Evolutionary conservation across 768 basidiomycete genomes (phyloP).

Genomic region (Leccinum rimulosum): DNA sequence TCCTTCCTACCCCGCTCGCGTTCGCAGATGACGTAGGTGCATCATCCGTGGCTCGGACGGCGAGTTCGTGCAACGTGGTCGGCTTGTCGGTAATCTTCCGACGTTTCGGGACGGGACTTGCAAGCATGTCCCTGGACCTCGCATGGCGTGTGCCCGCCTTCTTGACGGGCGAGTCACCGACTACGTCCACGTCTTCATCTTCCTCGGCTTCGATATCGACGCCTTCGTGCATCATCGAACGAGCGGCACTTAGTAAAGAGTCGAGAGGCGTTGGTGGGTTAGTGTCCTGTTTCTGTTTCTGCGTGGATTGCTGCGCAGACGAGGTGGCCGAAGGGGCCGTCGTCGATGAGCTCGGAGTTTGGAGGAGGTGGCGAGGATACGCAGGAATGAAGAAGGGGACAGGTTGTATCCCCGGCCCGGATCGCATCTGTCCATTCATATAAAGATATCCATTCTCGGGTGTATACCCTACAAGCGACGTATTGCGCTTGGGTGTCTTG

Average conservation of each 20-base stretch:
- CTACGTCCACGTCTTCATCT: slow-evolving; percentile 27
- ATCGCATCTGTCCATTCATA: slow-evolving; percentile 24
- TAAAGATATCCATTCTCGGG: slow-evolving; percentile 30
- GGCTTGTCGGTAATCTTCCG: slow-evolving; percentile 27
- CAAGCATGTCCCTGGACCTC: slow-evolving; percentile 21
- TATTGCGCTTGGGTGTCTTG: slow-evolving; percentile 30
- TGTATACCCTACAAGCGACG: slow-evolving; percentile 26
- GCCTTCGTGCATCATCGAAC: slow-evolving; percentile 49
- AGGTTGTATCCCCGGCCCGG: slow-evolving; percentile 27
- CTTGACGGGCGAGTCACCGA: slow-evolving; percentile 21
- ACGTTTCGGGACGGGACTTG: slow-evolving; percentile 41
- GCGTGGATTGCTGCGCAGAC: slow-evolving; percentile 15
- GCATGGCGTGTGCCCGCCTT: slow-evolving; percentile 30
- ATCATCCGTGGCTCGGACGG: neutral
- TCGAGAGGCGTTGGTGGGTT: slow-evolving; percentile 51
- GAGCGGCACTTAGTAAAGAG: slow-evolving; percentile 59
- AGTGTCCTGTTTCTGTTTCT: slow-evolving; percentile 17
- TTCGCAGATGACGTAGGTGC: slow-evolving; percentile 1
- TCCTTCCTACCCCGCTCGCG: slow-evolving; percentile 18
- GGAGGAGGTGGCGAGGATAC: slow-evolving; percentile 28
- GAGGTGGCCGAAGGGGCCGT: slow-evolving; percentile 28
- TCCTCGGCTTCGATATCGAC: slow-evolving; percentile 31
- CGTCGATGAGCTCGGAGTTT: slow-evolving; percentile 33
- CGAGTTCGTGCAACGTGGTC: slow-evolving; percentile 2
- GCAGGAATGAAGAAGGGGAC: slow-evolving; percentile 32